Conservation (phyloP, 2,329 filamentous ascomycete genomes). For the Colletotrichum nymphaeae region DNA sequence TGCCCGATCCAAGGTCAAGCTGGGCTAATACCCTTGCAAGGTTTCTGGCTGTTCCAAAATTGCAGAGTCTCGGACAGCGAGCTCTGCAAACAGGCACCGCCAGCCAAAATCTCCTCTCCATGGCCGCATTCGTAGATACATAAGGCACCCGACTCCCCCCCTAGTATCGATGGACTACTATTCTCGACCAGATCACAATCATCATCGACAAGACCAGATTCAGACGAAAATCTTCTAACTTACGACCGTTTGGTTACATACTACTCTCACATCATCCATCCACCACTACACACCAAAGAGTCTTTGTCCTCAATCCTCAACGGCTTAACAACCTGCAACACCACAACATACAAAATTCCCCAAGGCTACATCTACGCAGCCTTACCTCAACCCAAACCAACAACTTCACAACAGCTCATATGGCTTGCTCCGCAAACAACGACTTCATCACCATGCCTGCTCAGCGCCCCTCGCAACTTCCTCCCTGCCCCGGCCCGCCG, state of each 20-base stretch:
- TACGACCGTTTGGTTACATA: conserved; percentile 26
- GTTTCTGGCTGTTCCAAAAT: conserved; percentile 36
- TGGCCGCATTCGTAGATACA: conserved; percentile 35
- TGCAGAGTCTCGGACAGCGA: conserved; percentile 33
- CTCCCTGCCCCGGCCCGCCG: conserved; percentile 75
- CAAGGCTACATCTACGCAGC: conserved; percentile 13
- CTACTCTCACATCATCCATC: not conserved
- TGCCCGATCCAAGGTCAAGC: conserved; percentile 35
- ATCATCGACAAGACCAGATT: conserved; percentile 13
- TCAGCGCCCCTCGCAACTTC: conserved; percentile 73
- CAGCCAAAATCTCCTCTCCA: conserved; percentile 28
- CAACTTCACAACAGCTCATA: conserved; percentile 31
- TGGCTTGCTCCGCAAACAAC: conserved; percentile 36
- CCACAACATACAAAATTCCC: conserved; percentile 1
- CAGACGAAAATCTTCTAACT: conserved; percentile 9
- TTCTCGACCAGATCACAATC: conserved; percentile 19
- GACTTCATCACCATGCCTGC: conserved; percentile 61
- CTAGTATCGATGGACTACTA: not conserved
- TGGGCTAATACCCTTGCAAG: conserved; percentile 35
- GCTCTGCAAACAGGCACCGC: conserved; percentile 35
- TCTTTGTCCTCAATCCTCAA: conserved; percentile 22
- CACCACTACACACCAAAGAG: conserved; percentile 12
- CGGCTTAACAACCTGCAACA: conserved; percentile 4
- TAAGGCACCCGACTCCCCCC: conserved; percentile 36
- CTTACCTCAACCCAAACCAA: conserved; percentile 32